Percentiles rank a stretch among this genome's conserved stretches.
These are phyloP conservation scores for Venturia oleaginea DNA, from an alignment of 2,329 filamentous ascomycete species.

Conservation along the genomic window DNA sequence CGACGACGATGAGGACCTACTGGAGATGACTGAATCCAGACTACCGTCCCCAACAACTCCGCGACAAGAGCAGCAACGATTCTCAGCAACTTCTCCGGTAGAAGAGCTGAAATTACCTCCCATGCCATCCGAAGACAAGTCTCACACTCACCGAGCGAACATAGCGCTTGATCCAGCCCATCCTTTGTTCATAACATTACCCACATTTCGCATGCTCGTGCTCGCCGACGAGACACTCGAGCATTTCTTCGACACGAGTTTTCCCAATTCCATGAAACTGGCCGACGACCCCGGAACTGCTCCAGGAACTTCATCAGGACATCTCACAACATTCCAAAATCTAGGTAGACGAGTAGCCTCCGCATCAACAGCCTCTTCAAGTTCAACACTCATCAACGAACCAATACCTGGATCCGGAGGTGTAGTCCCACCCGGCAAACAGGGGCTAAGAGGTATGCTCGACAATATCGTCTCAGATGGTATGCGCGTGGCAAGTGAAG, in stretches of 20 bases:
- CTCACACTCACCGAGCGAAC: slow-evolving; percentile 71
- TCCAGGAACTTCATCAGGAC: slow-evolving; percentile 48
- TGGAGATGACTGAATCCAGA: slow-evolving; percentile 47
- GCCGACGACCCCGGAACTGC: slow-evolving; percentile 51
- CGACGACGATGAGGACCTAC: slow-evolving; percentile 56
- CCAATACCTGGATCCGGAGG: slow-evolving; percentile 9
- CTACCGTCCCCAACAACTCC: slow-evolving; percentile 17
- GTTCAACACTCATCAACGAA: slow-evolving; percentile 25
- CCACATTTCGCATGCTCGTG: slow-evolving; percentile 97
- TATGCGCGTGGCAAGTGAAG: slow-evolving; percentile 90
- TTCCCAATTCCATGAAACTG: slow-evolving; percentile 85
- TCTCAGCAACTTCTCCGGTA: slow-evolving; percentile 21
- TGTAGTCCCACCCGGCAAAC: slow-evolving; percentile 44
- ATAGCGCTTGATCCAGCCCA: slow-evolving; percentile 85
- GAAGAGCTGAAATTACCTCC: slow-evolving; percentile 21
- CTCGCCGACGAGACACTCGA: slow-evolving; percentile 92
- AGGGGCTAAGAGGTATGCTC: slow-evolving; percentile 76
- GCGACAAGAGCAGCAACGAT: slow-evolving; percentile 17
- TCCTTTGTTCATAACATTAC: slow-evolving; percentile 88
- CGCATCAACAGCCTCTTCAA: slow-evolving; percentile 29
- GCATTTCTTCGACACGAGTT: slow-evolving; percentile 94
- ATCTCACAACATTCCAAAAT: slow-evolving; percentile 78
- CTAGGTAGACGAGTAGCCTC: slow-evolving; percentile 34
- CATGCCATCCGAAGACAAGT: slow-evolving; percentile 39
- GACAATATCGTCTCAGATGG: slow-evolving; percentile 98